Percentiles rank a stretch among this genome's conserved stretches.
These are phyloP conservation scores for Smithsoniella earleae DNA, from an alignment of 163 green algal genomes.

Conservation along the genomic window DNA sequence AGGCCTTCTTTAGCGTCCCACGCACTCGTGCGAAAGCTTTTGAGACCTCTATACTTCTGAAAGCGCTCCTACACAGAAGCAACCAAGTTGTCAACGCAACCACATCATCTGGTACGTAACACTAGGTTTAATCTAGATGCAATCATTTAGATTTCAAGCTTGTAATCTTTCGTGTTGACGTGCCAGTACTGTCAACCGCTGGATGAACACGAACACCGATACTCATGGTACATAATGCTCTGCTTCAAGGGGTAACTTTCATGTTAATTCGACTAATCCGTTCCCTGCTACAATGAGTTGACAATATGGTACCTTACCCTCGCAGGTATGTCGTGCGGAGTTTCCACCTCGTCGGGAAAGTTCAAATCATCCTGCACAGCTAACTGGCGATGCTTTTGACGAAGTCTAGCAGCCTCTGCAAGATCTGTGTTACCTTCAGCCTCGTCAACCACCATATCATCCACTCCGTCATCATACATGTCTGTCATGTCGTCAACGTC, in stretches of 20 bases:
- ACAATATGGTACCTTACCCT: slow-evolving; percentile 53
- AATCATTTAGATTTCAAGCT: too few relatives aligned
- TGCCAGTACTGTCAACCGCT: neutral
- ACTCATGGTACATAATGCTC: too few relatives aligned
- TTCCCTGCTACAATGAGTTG: neutral
- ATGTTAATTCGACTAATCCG: neutral
- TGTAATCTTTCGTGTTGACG: too few relatives aligned
- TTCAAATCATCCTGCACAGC: slow-evolving; percentile 56
- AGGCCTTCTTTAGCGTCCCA: slow-evolving; percentile 83
- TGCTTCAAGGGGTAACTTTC: too few relatives aligned
- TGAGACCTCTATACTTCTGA: slow-evolving; percentile 70
- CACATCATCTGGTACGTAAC: neutral
- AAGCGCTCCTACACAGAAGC: slow-evolving; percentile 38
- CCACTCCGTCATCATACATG: neutral
- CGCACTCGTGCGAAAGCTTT: slow-evolving; percentile 72
- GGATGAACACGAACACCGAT: too few relatives aligned
- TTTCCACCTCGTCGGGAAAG: slow-evolving; percentile 80
- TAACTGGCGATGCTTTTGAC: slow-evolving; percentile 32
- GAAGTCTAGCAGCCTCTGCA: slow-evolving; percentile 16
- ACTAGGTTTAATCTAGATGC: neutral
- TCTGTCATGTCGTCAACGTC: slow-evolving; percentile 4
- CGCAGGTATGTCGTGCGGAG: slow-evolving; percentile 54
- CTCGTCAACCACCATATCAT: slow-evolving; percentile 13
- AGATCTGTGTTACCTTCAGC: slow-evolving; percentile 34
- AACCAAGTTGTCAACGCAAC: too few relatives aligned